Percentiles rank a stretch among this genome's conserved stretches.
Conservation (phyloP, 805 yeast species). For the Wickerhamomyces ciferrii region DNA sequence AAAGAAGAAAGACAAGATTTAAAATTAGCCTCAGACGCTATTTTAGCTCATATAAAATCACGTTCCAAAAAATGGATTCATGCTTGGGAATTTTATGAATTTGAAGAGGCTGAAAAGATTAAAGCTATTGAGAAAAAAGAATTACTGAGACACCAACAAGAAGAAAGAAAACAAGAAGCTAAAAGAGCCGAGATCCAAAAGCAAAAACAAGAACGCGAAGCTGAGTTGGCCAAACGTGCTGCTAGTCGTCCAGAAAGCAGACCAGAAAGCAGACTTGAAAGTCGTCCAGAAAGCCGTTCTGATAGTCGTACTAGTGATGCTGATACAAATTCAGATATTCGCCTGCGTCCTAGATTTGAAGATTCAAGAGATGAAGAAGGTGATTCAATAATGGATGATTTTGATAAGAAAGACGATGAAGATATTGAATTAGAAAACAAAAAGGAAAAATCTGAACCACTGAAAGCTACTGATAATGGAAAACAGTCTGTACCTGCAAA, state of each 20-base stretch:
- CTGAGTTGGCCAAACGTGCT: not conserved
- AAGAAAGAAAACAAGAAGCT: conserved; percentile 9
- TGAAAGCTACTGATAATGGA: conserved; percentile 5
- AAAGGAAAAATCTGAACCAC: conserved; percentile 3
- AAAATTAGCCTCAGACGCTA: conserved; percentile 68
- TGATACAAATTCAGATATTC: not conserved
- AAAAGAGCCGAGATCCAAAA: conserved; percentile 7
- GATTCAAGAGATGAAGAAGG: conserved; percentile 8
- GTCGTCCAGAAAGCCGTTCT: not conserved
- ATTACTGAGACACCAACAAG: conserved; percentile 6
- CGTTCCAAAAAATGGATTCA: conserved; percentile 45
- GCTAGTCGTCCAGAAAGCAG: not conserved
- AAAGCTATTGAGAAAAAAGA: conserved; percentile 13
- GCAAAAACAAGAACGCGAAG: conserved; percentile 5
- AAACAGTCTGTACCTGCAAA: not conserved
- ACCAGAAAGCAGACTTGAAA: conserved; percentile 1
- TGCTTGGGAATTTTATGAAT: conserved; percentile 50
- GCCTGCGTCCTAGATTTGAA: not conserved
- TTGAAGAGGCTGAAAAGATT: conserved; percentile 38
- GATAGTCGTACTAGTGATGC: not conserved
- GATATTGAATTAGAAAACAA: conserved; percentile 13
- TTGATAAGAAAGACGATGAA: conserved; percentile 19
- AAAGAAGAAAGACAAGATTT: conserved; percentile 74
- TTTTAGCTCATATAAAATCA: conserved; percentile 60
- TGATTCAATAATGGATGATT: not conserved